Evolutionary conservation across 2,329 filamentous ascomycete species (phyloP), one percentile per base, ranked within the genome.

Genomic region (Penicillium sp.): DNA sequence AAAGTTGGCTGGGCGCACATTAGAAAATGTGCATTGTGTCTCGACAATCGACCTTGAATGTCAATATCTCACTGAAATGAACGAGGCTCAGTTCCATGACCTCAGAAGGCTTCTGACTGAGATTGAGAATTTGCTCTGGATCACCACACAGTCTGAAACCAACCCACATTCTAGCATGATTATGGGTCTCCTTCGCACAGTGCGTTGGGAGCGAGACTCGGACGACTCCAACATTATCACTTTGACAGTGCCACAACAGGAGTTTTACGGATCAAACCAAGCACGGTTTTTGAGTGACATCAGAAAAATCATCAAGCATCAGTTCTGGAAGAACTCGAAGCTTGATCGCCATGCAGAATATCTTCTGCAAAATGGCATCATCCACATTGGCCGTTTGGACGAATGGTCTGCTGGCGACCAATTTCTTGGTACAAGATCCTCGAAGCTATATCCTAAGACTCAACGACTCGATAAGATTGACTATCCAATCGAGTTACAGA

Each of bases 341-440:
- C 22, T 31, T 11, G 60, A 63, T 39, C 48, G 58, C 3, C 56
- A 64, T 42, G 58, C 56, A 1, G 61, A 64, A 31, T 64, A 64
- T 32, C 45, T 54, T 11, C 21, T 64, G 36, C 51, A 41, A 5
- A 32, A 60, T 16, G 40, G 47, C 6, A 34, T 53, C 1, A 48
- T 61, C 5, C 47, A 63, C 24, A 50, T 63, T 29, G 60, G 56
- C n/a, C 58, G 58, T 24, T 45, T 64, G 36, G 41, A 45, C n/a
- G 38, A 57, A 10, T 61, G 52, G 44, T 32, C 53, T 4, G 18
- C 24, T 6, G 54, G 58, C 2, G 55, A 63, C 16, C 34, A 56
- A 0, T 64, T 63, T 32, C 49, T 64, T 7, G 32, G 47, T 52
- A 14, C 41, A 6, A 46, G 49, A 21, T 53, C 55, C 7, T 55